A percentile compares a stretch with the other conserved stretches of the same genome.
Evolutionary conservation across 1,284 basidiomycete species (phyloP).

Genomic region (Phaffia rhodozyma): DNA sequence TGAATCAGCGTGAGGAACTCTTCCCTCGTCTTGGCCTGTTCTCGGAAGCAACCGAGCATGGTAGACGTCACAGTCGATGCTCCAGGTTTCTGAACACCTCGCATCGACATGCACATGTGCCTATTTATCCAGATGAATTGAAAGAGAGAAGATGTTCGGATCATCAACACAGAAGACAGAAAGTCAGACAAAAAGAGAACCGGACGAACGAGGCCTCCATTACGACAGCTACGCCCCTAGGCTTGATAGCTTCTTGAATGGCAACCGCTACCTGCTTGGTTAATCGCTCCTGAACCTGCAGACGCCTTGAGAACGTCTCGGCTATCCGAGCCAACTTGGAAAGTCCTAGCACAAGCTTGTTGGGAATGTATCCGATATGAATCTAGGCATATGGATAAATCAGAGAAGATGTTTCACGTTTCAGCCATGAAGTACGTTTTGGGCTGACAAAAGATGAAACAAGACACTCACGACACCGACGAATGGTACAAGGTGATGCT

Average conservation of each 20-base stretch:
- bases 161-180: constrained; percentile 4
- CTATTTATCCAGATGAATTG: constrained; percentile 36
- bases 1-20: constrained; percentile 39
- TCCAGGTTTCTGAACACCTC: constrained; percentile 97
- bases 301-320: constrained; percentile 87
- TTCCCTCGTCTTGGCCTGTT: constrained; percentile 93
- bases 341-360: constrained; percentile 87
- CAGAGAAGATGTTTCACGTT: neutral
- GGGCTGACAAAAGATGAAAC: constrained; percentile 3
- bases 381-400: constrained; percentile 35
- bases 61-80: constrained; percentile 93
- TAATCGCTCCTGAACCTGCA: constrained; percentile 95
- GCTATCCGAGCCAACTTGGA: constrained; percentile 95
- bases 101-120: constrained; percentile 99
- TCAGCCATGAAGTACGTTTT: neutral
- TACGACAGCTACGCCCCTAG: constrained; percentile 96
- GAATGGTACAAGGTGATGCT: constrained; percentile 98
- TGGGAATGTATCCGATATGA: constrained; percentile 86
- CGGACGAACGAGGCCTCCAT: constrained; percentile 85
- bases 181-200: neutral
- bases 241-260: constrained; percentile 92
- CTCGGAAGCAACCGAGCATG: constrained; percentile 96
- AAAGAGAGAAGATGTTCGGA: neutral
- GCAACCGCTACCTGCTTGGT: constrained; percentile 97
- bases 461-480: constrained; percentile 72